A percentile compares a stretch with the other conserved stretches of the same genome.
These are phyloP conservation scores for Mycena floridula DNA, from an alignment of 768 basidiomycete species.

Conservation along the genomic window DNA sequence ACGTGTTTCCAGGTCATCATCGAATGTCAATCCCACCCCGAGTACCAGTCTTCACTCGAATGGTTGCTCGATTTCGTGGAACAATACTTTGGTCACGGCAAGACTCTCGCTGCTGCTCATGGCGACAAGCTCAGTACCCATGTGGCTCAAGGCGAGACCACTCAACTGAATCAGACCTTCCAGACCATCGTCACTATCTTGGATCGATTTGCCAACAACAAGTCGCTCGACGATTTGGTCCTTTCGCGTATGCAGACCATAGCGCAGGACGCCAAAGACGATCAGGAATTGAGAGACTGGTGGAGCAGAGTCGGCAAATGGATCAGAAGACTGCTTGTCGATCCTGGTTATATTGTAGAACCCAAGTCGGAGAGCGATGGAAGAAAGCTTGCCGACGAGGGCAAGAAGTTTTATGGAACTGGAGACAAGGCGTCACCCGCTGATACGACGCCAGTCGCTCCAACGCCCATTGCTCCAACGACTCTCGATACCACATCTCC, in stretches of 20 bases:
- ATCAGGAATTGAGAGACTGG: slow-evolving; percentile 72
- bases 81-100: slow-evolving; percentile 54
- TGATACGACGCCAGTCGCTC: not conserved
- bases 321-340: slow-evolving; percentile 66
- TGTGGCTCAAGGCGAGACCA: slow-evolving; percentile 32
- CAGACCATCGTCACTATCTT: slow-evolving; percentile 72
- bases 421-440: not conserved
- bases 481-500: not conserved
- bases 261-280: slow-evolving; percentile 67
- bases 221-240: slow-evolving; percentile 53
- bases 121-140: slow-evolving; percentile 6
- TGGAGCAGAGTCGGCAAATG: slow-evolving; percentile 58
- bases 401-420: slow-evolving; percentile 63
- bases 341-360: slow-evolving; percentile 83
- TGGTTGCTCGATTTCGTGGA: slow-evolving; percentile 65
- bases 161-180: slow-evolving; percentile 48
- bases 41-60: slow-evolving; percentile 78
- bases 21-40: slow-evolving; percentile 88
- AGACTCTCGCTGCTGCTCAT: slow-evolving; percentile 16
- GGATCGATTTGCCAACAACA: slow-evolving; percentile 84
- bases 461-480: not conserved
- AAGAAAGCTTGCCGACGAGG: slow-evolving; percentile 55
- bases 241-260: slow-evolving; percentile 67
- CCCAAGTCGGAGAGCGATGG: slow-evolving; percentile 67
- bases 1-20: slow-evolving; percentile 53